A percentile compares a stretch with the other conserved stretches of the same genome.
Evolutionary conservation across 805 yeast species (phyloP).

Genomic region (Sungouiozyma intestinalis): DNA sequence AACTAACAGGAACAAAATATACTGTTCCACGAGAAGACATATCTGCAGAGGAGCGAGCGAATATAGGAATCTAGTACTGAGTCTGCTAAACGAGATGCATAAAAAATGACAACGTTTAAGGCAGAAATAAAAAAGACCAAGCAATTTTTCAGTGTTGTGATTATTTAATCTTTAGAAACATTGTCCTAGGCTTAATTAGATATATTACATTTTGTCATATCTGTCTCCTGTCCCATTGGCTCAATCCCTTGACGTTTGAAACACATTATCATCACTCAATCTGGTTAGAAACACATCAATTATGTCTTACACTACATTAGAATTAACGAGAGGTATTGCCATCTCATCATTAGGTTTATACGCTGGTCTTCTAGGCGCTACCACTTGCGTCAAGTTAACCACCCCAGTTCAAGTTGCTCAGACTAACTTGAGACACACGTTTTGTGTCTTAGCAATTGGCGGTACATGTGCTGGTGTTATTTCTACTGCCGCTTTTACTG

Average conservation of each 20-base stretch:
- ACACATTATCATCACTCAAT: not conserved
- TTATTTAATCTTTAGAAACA: not conserved
- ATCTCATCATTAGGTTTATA: conserved; percentile 57
- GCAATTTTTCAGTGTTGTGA: not conserved
- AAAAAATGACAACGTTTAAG: not conserved
- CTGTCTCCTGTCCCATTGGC: no score
- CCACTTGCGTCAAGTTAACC: conserved; percentile 28
- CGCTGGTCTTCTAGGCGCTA: conserved; percentile 35
- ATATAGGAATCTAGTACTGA: not conserved
- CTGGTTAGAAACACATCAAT: not conserved
- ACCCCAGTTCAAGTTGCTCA: conserved; percentile 13
- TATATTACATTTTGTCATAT: no score
- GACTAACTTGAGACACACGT: conserved; percentile 12
- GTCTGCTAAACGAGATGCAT: not conserved
- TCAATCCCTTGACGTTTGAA: not conserved
- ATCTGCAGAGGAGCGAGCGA: no score
- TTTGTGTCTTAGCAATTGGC: conserved; percentile 15
- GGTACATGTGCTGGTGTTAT: conserved; percentile 34
- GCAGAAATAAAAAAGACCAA: not conserved
- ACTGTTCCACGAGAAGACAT: no score
- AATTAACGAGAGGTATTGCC: conserved; percentile 53
- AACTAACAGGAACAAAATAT: no score
- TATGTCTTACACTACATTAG: conserved; percentile 7
- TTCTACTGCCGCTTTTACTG: conserved; percentile 41
- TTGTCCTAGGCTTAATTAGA: no score